Evolutionary conservation across 495 filamentous ascomycete species (phyloP), one percentile per base, ranked within the genome.

Genomic region (Chlorociboria aeruginascens): DNA sequence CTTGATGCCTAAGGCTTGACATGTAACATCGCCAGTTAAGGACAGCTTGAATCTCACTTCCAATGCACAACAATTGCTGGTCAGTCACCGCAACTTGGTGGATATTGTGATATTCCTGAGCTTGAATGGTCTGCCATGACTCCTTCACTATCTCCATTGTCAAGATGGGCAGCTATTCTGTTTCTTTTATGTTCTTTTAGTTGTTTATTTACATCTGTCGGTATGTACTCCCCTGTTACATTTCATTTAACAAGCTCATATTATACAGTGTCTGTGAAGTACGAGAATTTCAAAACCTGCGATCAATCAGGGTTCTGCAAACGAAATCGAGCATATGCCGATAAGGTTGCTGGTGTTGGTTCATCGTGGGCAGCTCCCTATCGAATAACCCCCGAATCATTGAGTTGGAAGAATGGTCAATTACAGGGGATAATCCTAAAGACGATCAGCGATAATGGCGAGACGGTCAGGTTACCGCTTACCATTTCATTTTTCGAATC

Each of bases 231-330:
- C 33, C 17, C 32, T 36, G 13, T 11, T 4, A 8, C n/a, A 25
- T 39, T 38, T 20, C 10, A 25, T 25, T 25, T 2, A 42, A 8
- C 29, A 8, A 43, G 8, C 38, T 40, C 38, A 32, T 10, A 34
- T 13, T 36, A 31, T 6, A 46, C 32, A 92, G 89, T 78, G 46
- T 66, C 74, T 57, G 93, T 98, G 14, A 97, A 98, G 66, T 83
- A 95, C 55, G 83, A 93, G 55, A 86, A 89, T 56, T 97, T 96
- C 74, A 98, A 97, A 60, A 95, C 81, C 50, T 98, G 92, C 68
- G 67, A 77, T 33, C 92, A 98, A 63, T 89, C 89, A 0, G 92
- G 92, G 47, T 98, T 97, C 71, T 97, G 93, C 66, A 86, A 85
- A 60, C 87, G 92, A 48, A 96, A 95, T 64, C 81, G 90, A 61